Base-by-base conservation (phyloP, 495 filamentous ascomycete genomes). In the Penicillium tannophilum region DNA sequence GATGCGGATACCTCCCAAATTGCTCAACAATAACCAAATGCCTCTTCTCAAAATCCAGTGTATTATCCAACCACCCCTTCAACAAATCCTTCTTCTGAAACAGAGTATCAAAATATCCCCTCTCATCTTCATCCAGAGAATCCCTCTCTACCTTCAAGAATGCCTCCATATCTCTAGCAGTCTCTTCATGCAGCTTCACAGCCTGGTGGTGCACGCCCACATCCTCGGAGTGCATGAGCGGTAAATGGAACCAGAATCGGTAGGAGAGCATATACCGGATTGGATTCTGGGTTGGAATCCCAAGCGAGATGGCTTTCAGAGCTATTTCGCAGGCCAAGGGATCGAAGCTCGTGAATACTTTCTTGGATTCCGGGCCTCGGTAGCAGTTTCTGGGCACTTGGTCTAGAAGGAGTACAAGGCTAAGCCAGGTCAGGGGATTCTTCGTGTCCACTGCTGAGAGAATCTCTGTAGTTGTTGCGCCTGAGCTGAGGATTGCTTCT, bases 321-420 rank as follows among this genome's bases (percentile, higher is more conserved):
- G 70, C 68, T 26, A 74, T 56, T 2, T 56, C 57, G 36, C 55
- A 56, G 1, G 70, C 70, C 2, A 74, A 36, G 0, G 70, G 72
- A 42, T 74, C 72, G 31, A 72, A 74, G 4, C 55, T 60, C 0
- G 43, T 60, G 46, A 71, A 74, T 1, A 72, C 72, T 3, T 67
- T 12, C 46, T 66, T 72, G 4, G 72, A 62, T 17, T 66, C 63
- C 12, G 55, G 54, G 16, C 65, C 70, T 10, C 72, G 64, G 59
- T 68, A 71, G 62, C 72, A 74, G 49, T 74, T 74, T 5, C 72
- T 66, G 10, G 72, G 55, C 6, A 72, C 46, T 23, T 74, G 72
- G 28, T 74, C 72, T 19, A 74, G 56, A 1, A 74, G 59, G 16
- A 74, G 24, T 9, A 72, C 45, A 1, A 70, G 48, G 23, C 58